Conservation (phyloP, 2,329 filamentous ascomycete genomes). For the Dactylellina drechsleri region DNA sequence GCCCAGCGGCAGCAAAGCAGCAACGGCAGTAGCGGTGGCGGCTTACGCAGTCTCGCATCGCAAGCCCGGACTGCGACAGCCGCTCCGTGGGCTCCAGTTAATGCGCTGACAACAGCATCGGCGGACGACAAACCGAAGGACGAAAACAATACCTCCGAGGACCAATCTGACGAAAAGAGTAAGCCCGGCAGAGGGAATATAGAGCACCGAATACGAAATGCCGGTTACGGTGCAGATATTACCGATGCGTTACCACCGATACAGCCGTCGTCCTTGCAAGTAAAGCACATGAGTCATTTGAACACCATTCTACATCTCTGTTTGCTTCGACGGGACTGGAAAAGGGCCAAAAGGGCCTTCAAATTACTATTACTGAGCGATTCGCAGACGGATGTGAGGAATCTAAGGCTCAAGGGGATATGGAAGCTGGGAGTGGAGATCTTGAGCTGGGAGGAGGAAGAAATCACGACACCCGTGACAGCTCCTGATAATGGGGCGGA, state of each 20-base stretch:
- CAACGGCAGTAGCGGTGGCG: not conserved
- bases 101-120: conserved; percentile 10
- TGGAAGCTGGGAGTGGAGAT: conserved; percentile 58
- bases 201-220: conserved; percentile 43
- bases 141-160: not conserved
- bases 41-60: conserved; percentile 35
- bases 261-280: conserved; percentile 49
- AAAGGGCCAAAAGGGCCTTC: conserved; percentile 56
- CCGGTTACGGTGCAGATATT: conserved; percentile 39
- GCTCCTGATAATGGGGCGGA: conserved; percentile 4
- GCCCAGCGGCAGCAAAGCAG: not conserved
- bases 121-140: not conserved
- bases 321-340: conserved; percentile 55
- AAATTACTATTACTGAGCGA: conserved; percentile 55
- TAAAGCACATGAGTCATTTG: conserved; percentile 55
- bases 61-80: conserved; percentile 17
- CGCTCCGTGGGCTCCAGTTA: conserved; percentile 26
- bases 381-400: conserved; percentile 29
- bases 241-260: conserved; percentile 44
- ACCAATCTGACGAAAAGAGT: conserved; percentile 32
- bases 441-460: conserved; percentile 43
- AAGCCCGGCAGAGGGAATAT: conserved; percentile 26
- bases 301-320: conserved; percentile 57
- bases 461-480: no score
- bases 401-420: conserved; percentile 52